phyloP scores from a whole-genome alignment of 352 stramenopile species.

The Globisporangium camurandrum region DNA sequence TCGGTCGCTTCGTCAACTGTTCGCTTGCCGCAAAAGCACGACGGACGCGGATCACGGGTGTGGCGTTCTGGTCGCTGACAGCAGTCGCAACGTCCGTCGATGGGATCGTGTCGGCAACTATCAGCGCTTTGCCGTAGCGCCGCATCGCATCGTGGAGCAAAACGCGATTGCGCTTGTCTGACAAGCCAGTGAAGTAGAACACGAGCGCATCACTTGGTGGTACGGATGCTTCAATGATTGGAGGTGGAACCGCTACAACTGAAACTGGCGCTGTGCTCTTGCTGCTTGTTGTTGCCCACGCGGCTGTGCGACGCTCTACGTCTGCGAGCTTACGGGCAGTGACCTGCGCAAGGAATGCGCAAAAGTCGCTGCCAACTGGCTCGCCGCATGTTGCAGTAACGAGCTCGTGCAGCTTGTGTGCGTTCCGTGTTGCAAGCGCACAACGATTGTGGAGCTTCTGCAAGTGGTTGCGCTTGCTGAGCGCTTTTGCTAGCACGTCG shows the following conservation, averaged over 20 bases:
- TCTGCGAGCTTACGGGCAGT: slow-evolving; percentile 27
- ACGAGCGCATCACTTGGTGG: slow-evolving; percentile 29
- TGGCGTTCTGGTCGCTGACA: slow-evolving; percentile 50
- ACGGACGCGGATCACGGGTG: slow-evolving; percentile 66
- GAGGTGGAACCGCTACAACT: neutral
- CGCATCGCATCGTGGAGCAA: slow-evolving; percentile 89
- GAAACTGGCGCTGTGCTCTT: neutral
- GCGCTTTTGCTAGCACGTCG: neutral
- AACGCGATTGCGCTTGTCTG: slow-evolving; percentile 85
- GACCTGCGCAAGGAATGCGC: slow-evolving; percentile 59
- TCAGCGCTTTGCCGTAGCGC: slow-evolving; percentile 59
- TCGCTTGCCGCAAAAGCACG: slow-evolving; percentile 21
- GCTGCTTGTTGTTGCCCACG: slow-evolving; percentile 2
- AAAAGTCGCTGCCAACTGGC: slow-evolving; percentile 70
- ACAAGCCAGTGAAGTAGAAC: slow-evolving; percentile 69
- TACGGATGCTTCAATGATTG: slow-evolving; percentile 1
- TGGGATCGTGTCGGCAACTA: slow-evolving; percentile 85
- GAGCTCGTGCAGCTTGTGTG: slow-evolving; percentile 37
- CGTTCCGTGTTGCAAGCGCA: slow-evolving; percentile 15
- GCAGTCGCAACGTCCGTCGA: too few species aligned
- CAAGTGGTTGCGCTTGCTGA: slow-evolving; percentile 13
- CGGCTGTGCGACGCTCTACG: slow-evolving; percentile 9
- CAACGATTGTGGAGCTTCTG: slow-evolving; percentile 12
- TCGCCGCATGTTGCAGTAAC: slow-evolving; percentile 45
- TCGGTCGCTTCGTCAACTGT: slow-evolving; percentile 46